Evolutionary conservation across 768 basidiomycete genomes (phyloP), one percentile per base, ranked within the genome.

Genomic region (Amylocystis lapponica): DNA sequence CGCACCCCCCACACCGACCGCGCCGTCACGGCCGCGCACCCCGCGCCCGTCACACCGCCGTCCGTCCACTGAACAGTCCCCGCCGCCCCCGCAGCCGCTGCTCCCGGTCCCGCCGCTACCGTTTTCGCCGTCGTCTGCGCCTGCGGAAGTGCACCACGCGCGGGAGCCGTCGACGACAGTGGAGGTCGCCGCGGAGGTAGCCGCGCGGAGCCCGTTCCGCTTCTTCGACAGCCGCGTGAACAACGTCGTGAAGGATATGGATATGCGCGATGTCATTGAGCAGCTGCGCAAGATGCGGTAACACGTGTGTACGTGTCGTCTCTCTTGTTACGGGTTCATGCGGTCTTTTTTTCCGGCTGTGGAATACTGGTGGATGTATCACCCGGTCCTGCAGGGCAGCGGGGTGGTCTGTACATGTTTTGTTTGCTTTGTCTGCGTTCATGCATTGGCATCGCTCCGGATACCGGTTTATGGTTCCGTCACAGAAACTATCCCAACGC

Each of bases 231-330:
- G 62, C 29, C 54, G 55, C 40, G 62, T 58, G 36, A 57, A 61
- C 29, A n/a, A 27, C 43, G 47, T 55, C 38, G 50, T 54, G 35
- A 64, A 63, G 47, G 65, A 63, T 5, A 61, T 63, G 31, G 61
- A 71, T 39, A 66, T 70, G 48, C 55, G 59, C 10, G 70, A 73
- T 37, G 68, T 70, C 34, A 68, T 74, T 38, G 60, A 65, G 37
- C 60, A 68, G 55, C 57, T 78, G 39, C 68, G 75, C 43, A 61
- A 59, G 46, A 61, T 72, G 58, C 70, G 56, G 53, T 64, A 36
- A 37, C 22, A 17, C 8, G 2, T 16, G 13, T 36, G 22, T 5
- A 3, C 5, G 9, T 10, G 4, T n/a, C 13, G 21, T 38, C 19
- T 43, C 39, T 40, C 36, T 33, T 39, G 30, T 35, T 34, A 10